Base-by-base conservation (phyloP, 2,329 filamentous ascomycete genomes). In the Curvularia sp. region DNA sequence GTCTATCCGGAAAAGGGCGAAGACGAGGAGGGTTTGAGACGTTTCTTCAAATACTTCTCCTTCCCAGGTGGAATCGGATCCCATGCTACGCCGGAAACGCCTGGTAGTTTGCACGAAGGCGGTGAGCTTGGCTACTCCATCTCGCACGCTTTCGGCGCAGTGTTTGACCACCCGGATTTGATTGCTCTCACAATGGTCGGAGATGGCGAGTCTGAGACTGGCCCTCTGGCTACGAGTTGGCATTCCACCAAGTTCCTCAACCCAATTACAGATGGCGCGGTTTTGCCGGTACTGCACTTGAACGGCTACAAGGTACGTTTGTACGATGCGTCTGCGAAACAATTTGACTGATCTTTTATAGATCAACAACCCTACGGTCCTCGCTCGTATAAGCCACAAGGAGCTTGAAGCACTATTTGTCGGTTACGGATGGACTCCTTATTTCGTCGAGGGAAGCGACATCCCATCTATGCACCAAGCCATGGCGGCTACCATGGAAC, bases 231-330 rank as follows among this genome's bases (percentile, higher is more conserved):
- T 25, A 91, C 90, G 1, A 88, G 88, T 55, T 93, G 90, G 90
- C 90, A 93, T 78, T 90, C 88, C 77, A 93, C 85, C 71, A 93
- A 93, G 75, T 93, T 92, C 78, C 82, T 93, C 63, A 92, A 93
- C 72, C 90, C 90, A 4, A 89, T 91, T 66, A 88, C 85, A 0
- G 90, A 93, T 68, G 90, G 90, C 28, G 90, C 89, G 36, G 90
- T 93, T 7, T 82, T 93, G 1, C 90, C 90, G 0, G 87, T 93
- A 5, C 82, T 93, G 10, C 89, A 93, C 74, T 81, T 93, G 32
- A 93, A 93, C 68, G 90, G 90, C 46, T 93, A 93, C 83, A 93
- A 93, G 81, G 93, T 93, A 64, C 47, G 63, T 34, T 36, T 2
- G 5, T 7, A 2, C 42, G 9, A 3, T 9, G 8, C 36, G 3